Conservation (phyloP, 768 basidiomycete species). For the Boletus barrowsii region DNA sequence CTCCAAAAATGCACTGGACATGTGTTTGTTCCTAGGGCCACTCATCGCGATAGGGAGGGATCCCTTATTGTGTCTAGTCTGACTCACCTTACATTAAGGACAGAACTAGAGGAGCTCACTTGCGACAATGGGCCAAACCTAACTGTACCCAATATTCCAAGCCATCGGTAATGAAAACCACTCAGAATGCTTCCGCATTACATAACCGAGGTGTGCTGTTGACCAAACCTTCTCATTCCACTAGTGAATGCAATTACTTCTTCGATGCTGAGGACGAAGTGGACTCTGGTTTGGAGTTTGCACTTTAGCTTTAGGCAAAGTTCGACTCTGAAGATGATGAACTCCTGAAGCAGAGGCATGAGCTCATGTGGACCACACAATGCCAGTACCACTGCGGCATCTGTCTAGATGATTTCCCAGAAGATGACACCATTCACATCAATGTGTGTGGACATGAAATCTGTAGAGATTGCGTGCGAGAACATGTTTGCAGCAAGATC, state of each 20-base stretch:
- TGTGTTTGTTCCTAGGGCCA: conserved; percentile 41
- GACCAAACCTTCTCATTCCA: neutral
- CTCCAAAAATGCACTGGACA: conserved; percentile 54
- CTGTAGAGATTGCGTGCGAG: conserved; percentile 50
- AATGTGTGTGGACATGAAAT: conserved; percentile 47
- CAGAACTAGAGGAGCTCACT: conserved; percentile 39
- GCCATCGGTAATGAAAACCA: neutral
- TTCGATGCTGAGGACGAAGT: neutral
- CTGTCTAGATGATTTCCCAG: conserved; percentile 50
- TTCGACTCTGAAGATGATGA: conserved; percentile 41
- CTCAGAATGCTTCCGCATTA: neutral
- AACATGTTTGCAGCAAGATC: conserved; percentile 47
- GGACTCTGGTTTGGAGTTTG: conserved; percentile 20
- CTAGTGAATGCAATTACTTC: neutral
- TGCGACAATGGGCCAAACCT: too few species aligned
- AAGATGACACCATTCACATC: conserved; percentile 42
- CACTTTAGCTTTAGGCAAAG: conserved; percentile 33
- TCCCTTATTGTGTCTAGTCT: conserved; percentile 49
- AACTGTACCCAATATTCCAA: neutral
- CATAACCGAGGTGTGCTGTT: neutral
- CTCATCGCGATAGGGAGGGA: conserved; percentile 25
- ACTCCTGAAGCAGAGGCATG: conserved; percentile 32
- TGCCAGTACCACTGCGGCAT: conserved; percentile 49
- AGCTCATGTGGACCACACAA: conserved; percentile 31
- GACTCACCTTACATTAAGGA: conserved; percentile 40